Base-by-base conservation (phyloP, 208 protist genomes). In the Zelonia costaricensis region DNA sequence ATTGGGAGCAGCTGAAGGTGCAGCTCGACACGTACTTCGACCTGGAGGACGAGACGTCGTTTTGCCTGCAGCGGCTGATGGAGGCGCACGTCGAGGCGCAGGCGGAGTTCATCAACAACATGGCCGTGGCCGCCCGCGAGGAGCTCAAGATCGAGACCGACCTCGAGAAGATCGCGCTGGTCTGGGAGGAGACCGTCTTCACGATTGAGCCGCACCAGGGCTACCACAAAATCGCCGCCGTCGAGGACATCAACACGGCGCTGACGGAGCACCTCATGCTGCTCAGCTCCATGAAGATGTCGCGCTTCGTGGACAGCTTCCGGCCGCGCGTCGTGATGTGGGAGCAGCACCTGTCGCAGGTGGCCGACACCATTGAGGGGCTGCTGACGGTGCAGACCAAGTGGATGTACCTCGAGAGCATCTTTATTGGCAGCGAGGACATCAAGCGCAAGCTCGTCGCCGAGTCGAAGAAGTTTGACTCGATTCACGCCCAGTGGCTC, bases 331-430 rank as follows among this genome's bases (percentile, higher is more conserved):
- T 99, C 56, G 68, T 96, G 20, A 74, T 94, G 61, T 99, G 97
- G 97, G 96, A 99, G 74, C 82, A 97, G 75, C 87, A 73, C 12
- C 84, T 99, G 6, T 98, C 94, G 30, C 86, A 94, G 52, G 92
- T 98, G 35, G 82, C 93, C 0, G 97, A 99, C 76, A 97, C 88
- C 8, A 91, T 99, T 42, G 96, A 98, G 56, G 69, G 83, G 6
- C 73, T 98, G 44, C 76, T 98, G 15, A 78, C 78, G 4, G 95
- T 98, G 30, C 96, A 98, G 74, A 94, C 87, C 15, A 92, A 97
- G 75, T 99, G 97, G 97, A 97, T 98, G 85, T 99, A 99, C 78
- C 81, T 99, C 9, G 92, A 98, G 68, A 98, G 97, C 78, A 98
- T 99, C 43, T 99, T 98, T 62, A 86, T 98, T 22, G 94, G 95